A percentile compares a stretch with the other conserved stretches of the same genome.
These are phyloP conservation scores for Viola odorata DNA, from an alignment of 345 rosid genomes.

Conservation along the genomic window DNA sequence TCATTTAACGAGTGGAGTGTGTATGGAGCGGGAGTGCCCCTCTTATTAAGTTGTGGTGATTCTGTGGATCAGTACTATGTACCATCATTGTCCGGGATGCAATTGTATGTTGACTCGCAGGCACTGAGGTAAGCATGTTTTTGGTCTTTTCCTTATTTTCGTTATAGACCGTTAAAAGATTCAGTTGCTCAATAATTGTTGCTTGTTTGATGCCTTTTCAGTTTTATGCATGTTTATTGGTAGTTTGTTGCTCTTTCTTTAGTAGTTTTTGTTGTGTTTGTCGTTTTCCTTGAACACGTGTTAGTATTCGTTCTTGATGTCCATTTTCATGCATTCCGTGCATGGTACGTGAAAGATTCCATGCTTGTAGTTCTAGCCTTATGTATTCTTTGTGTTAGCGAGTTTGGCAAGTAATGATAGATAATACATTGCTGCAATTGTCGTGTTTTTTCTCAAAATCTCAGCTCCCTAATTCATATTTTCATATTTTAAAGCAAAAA, in stretches of 20 bases:
- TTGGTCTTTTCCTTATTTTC: constrained; percentile 4
- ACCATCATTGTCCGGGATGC: constrained; percentile 63
- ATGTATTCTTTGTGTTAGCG: not conserved
- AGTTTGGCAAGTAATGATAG: too few species aligned
- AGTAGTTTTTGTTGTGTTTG: not conserved
- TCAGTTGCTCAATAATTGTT: too few species aligned
- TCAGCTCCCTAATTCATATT: too few species aligned
- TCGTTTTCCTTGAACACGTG: not conserved
- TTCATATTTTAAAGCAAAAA: too few species aligned
- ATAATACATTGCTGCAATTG: too few species aligned
- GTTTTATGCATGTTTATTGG: not conserved
- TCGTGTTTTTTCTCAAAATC: too few species aligned
- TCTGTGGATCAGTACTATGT: constrained; percentile 57
- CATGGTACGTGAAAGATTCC: not conserved
- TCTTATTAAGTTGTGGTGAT: constrained; percentile 37
- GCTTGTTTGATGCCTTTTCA: too few species aligned
- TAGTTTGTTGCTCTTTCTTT: constrained; percentile 1
- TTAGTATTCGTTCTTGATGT: not conserved
- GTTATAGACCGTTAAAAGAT: not conserved
- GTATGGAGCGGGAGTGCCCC: constrained; percentile 58
- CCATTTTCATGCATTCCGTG: not conserved
- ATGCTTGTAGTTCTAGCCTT: not conserved
- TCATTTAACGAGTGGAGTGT: constrained; percentile 58
- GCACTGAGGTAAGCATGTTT: constrained; percentile 38
- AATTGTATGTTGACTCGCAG: constrained; percentile 40